A percentile compares a stretch with the other conserved stretches of the same genome.
phyloP scores from a whole-genome alignment of 148 eudicot genomes.

The Vaccinium darrowii region DNA sequence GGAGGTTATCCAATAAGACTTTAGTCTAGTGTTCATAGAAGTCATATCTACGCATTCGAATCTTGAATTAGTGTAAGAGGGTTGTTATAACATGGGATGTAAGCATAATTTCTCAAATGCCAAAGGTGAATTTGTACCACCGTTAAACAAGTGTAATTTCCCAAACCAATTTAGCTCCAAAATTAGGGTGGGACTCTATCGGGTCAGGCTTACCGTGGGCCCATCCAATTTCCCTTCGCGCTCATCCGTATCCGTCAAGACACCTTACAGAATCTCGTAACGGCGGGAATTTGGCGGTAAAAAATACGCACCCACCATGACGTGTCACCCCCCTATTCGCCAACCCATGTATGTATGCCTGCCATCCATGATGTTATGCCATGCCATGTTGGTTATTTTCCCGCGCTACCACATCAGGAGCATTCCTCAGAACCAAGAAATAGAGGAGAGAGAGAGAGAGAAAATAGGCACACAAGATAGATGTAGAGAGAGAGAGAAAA shows the following conservation, averaged over 20 bases:
- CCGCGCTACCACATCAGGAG: slow-evolving; percentile 25
- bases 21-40: no score
- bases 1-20: no score
- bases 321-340: not conserved
- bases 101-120: not conserved
- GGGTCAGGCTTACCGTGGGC: no score
- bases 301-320: not conserved
- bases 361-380: not conserved
- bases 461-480: not conserved
- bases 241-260: not conserved
- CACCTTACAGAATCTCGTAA: not conserved
- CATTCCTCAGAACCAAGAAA: not conserved
- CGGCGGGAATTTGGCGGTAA: slow-evolving; percentile 12
- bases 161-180: not conserved
- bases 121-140: not conserved
- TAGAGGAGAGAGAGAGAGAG: not conserved
- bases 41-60: no score
- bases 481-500: not conserved
- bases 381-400: slow-evolving; percentile 28
- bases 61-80: no score
- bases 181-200: not conserved
- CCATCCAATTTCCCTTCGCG: no score
- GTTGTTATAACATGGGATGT: no score
- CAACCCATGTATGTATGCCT: not conserved
- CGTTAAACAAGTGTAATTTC: not conserved